Evolutionary conservation across 75 land plant genomes (phyloP).

Genomic region (Cunninghamia lanceolata): DNA sequence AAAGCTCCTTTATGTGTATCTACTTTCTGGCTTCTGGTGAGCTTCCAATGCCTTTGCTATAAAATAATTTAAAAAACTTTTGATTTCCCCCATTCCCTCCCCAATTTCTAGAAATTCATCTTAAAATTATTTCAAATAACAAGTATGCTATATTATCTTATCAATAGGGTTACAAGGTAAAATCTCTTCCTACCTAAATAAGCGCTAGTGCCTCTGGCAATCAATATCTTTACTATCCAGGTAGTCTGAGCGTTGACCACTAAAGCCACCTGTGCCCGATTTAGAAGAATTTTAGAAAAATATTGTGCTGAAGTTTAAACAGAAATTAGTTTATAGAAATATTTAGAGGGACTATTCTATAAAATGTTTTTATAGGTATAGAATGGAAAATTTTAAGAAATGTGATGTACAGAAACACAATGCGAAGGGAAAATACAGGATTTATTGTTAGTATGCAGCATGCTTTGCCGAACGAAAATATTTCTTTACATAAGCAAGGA

Average conservation of each 20-base stretch:
- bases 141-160: background rate
- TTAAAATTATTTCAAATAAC: too few species aligned
- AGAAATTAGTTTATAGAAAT: background rate
- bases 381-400: background rate
- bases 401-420: background rate
- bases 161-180: background rate
- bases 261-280: background rate
- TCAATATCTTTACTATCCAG: too few species aligned
- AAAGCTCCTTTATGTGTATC: conserved; percentile 46
- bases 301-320: background rate
- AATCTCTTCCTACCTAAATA: too few species aligned
- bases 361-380: too few species aligned
- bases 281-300: background rate
- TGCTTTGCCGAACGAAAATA: background rate
- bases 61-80: background rate
- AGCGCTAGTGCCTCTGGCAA: too few species aligned
- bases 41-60: background rate
- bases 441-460: background rate
- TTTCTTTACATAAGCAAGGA: background rate
- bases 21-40: conserved; percentile 65
- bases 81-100: too few species aligned
- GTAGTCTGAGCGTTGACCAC: too few species aligned
- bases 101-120: background rate
- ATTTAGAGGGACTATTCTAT: background rate
- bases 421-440: background rate